Conservation (phyloP, 352 stramenopile genomes). For the Pythium angustatum region DNA sequence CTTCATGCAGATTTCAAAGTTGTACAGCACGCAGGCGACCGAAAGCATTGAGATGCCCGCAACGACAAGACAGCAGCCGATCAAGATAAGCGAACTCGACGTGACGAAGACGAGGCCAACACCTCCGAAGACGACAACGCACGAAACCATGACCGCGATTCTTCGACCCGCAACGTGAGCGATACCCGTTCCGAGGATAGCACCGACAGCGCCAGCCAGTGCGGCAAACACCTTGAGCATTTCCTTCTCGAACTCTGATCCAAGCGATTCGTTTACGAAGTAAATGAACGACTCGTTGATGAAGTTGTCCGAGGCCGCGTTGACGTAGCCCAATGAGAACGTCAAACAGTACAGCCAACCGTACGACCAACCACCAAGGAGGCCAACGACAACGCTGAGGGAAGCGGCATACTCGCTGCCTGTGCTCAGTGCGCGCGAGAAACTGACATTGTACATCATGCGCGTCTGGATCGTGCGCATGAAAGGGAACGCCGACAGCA, state of each 20-base stretch:
- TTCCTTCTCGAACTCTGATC: conserved; percentile 51
- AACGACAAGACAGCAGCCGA: conserved; percentile 67
- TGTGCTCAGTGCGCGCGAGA: conserved; percentile 79
- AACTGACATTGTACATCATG: conserved; percentile 92
- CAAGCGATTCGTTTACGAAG: conserved; percentile 64
- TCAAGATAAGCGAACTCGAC: conserved; percentile 64
- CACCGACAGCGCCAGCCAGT: conserved; percentile 49
- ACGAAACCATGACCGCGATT: conserved; percentile 60
- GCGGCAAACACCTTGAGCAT: conserved; percentile 76
- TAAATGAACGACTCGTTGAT: conserved; percentile 86
- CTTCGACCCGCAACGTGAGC: conserved; percentile 66
- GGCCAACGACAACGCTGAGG: conserved; percentile 73
- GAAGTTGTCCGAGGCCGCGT: conserved; percentile 68
- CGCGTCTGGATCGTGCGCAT: conserved; percentile 89
- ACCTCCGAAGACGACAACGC: conserved; percentile 59
- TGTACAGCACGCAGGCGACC: conserved; percentile 76
- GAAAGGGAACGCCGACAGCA: conserved; percentile 84
- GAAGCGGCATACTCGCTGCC: conserved; percentile 81
- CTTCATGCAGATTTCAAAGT: conserved; percentile 87
- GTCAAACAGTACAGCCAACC: conserved; percentile 81
- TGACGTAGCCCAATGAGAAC: conserved; percentile 84
- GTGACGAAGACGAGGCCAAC: conserved; percentile 69
- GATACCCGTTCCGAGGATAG: conserved; percentile 47
- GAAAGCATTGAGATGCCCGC: conserved; percentile 80
- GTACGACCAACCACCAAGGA: conserved; percentile 71